phyloP scores from a whole-genome alignment of 805 yeast genomes.

The Suhomyces sp. region DNA sequence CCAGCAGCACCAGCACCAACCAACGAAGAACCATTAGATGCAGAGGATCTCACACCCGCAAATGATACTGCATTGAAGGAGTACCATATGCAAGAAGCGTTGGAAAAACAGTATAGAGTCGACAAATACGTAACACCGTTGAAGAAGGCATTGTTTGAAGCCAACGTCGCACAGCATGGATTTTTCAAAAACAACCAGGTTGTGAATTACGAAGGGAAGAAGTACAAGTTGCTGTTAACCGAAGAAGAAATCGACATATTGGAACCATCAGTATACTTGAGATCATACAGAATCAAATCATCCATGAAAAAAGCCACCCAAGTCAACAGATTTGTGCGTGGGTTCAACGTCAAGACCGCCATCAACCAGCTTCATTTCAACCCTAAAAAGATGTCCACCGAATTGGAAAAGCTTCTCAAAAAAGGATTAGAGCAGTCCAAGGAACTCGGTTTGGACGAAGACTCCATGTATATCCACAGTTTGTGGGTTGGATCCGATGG shows the following conservation, averaged over 20 bases:
- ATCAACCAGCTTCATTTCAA: constrained; percentile 91
- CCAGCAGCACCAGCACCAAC: constrained; percentile 7
- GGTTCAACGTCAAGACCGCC: constrained; percentile 69
- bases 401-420: constrained; percentile 71
- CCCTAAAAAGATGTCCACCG: constrained; percentile 73
- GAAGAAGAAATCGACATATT: constrained; percentile 68
- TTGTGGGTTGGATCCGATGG: constrained; percentile 95
- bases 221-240: constrained; percentile 55
- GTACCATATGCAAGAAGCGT: constrained; percentile 45
- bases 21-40: constrained; percentile 8
- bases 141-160: constrained; percentile 60
- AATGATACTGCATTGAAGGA: constrained; percentile 45
- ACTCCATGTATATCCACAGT: constrained; percentile 67
- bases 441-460: constrained; percentile 53
- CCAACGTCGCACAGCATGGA: constrained; percentile 59
- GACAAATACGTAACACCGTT: constrained; percentile 69
- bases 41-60: constrained; percentile 22
- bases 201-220: constrained; percentile 42
- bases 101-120: constrained; percentile 40
- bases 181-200: constrained; percentile 64
- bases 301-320: constrained; percentile 84
- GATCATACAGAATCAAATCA: constrained; percentile 80
- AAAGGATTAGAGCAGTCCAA: constrained; percentile 70
- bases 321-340: constrained; percentile 72
- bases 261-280: constrained; percentile 83